Conservation (phyloP, 352 stramenopile genomes). For the Phytopythium aichiense region DNA sequence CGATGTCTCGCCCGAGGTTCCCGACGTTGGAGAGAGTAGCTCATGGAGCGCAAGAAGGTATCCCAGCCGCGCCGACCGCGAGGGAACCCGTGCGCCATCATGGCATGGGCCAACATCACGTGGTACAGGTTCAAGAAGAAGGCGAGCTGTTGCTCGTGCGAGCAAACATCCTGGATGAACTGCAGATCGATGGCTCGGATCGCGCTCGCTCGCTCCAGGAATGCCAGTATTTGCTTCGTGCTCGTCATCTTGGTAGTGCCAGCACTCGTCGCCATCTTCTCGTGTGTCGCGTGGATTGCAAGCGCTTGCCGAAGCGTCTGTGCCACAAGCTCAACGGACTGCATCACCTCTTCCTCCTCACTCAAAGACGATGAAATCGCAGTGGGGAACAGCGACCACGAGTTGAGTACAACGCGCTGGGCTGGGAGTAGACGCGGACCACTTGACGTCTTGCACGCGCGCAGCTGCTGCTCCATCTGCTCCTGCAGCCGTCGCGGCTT, state of each 20-base stretch:
- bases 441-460: conserved; percentile 34
- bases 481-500: conserved; percentile 6
- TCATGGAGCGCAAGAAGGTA: conserved; percentile 51
- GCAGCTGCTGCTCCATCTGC: conserved; percentile 20
- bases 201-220: conserved; percentile 62
- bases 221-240: conserved; percentile 38
- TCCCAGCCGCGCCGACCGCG: conserved; percentile 53
- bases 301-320: conserved; percentile 29
- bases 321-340: conserved; percentile 21
- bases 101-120: conserved; percentile 65
- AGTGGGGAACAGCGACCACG: conserved; percentile 48
- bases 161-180: conserved; percentile 25
- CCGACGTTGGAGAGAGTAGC: conserved; percentile 49
- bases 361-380: conserved; percentile 5
- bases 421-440: conserved; percentile 36
- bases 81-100: conserved; percentile 64
- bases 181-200: conserved; percentile 55
- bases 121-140: conserved; percentile 86
- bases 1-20: neutral
- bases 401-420: conserved; percentile 56
- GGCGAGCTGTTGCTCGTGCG: conserved; percentile 60
- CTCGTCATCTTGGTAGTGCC: conserved; percentile 35
- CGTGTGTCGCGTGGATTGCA: conserved; percentile 22
- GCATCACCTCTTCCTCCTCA: conserved; percentile 1
- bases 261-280: conserved; percentile 18